Base-by-base conservation (phyloP, 192 early-diverging fungal species). In the Helicostylum pulchrum region DNA sequence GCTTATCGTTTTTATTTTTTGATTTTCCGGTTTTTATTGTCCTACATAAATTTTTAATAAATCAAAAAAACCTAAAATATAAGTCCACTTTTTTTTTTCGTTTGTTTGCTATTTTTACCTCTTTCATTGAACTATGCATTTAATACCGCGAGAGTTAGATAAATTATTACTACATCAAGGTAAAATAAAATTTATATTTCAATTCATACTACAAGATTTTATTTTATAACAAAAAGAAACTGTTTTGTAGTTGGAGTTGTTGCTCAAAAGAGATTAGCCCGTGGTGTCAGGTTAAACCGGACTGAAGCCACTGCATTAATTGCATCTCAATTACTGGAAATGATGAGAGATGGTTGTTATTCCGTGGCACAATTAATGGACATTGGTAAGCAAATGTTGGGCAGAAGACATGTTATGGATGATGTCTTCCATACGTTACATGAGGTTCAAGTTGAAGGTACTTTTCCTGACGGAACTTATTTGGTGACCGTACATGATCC, bases 401-500 rank as follows among this genome's bases (percentile, higher is more conserved):
- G 96, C 2, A 86, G 80, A 48, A 83, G 90, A 11, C 92, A 95
- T 34, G 94, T 99, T 34, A 67, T 89, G 64, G 75, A 85, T 0
- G 82, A 85, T 8, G 92, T 93, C 10, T 76, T 83, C 0, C 75
- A 84, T 51, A 86, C 81, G 0, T 67, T 99, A 26, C 75, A 84
- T 53, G 90, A 94, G 57, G 93, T 98, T 32, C 92, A 94, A 65
- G 82, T 96, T 2, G 94, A 96, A 68, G 92, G 94, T 10, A 92
- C 90, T n/a, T 95, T 97, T 64, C 88, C 80, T 7, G 93, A 96
- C 64, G 96, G 96, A 11, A 94, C 93, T 0, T 96, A 96, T 71
- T 81, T 99, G 3, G 91, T 97, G 7, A 97, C 96, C 0, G 89
- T 99, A 7, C 94, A 95, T 60, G 83, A 93, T 49, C 96, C 96